Evolutionary conservation across 106 monocot genomes (phyloP), one percentile per base, ranked within the genome.

Genomic region (Allium fistulosum): DNA sequence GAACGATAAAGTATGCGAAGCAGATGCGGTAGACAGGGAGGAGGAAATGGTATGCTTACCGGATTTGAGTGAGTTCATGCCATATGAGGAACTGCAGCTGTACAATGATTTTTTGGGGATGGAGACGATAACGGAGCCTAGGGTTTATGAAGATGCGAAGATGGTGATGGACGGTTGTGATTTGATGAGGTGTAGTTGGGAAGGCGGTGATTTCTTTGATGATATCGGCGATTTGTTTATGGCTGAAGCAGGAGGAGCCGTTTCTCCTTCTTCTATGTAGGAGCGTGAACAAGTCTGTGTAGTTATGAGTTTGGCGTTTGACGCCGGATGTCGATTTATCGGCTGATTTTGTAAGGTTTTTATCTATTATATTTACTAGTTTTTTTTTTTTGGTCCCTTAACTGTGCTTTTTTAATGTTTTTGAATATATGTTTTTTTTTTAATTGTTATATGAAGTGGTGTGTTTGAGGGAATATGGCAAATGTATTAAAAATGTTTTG

Each of bases 1-100:
- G 11, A 62, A 11, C 45, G 22, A 8, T 0, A 8, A 9, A 37
- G 14, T 18, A 4, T 8, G 17, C 4, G 79, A 15, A 0, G 67
- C 18, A n/a, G 0, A 1, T 1, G 37, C 8, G 22, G 14, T 11
- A 6, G 11, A 6, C 47, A 58, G 26, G 18, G 58, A 26, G 47
- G 26, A 5, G 61, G 28, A 10, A 18, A 11, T 51, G 58, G 17
- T 65, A 11, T 9, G 11, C 0, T 28, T 52, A 1, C 71, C 63
- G 18, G 74, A 77, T 57, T 48, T 71, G 16, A 67, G 61, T 9
- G 71, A 66, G 18, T 55, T 74, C 51, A 10, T 78, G 66, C 61
- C 78, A 27, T 78, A 74, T 49, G 82, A 75, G 50, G 71, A 66
- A 8, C 51, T 60, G 47, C 73, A 70, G 53, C 71, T 78, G 51